phyloP scores from a whole-genome alignment of 192 early-diverging fungal species.

The Thamnidium elegans region DNA sequence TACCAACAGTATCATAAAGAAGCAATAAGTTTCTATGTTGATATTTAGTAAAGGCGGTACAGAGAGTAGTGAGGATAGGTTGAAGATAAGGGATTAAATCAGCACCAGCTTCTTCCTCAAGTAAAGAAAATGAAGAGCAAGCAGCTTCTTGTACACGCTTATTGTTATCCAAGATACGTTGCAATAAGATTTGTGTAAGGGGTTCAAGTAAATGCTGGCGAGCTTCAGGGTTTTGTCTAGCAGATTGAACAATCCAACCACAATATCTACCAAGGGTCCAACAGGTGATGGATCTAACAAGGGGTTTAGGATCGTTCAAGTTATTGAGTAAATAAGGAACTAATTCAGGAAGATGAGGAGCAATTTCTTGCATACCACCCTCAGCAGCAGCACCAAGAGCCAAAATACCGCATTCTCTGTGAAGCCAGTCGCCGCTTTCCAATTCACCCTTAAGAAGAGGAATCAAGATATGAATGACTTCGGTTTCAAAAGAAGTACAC shows the following conservation, averaged over 20 bases:
- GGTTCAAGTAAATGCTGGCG: conserved; percentile 77
- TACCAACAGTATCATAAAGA: conserved; percentile 96
- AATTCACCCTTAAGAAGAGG: conserved; percentile 84
- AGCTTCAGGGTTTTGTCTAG: conserved; percentile 29
- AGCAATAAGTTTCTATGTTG: conserved; percentile 95
- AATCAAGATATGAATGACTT: conserved; percentile 79
- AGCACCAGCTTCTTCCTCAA: conserved; percentile 89
- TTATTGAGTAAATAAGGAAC: conserved; percentile 82
- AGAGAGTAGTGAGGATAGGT: conserved; percentile 81
- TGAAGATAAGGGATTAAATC: conserved; percentile 85
- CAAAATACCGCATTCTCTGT: conserved; percentile 92
- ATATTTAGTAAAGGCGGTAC: conserved; percentile 84
- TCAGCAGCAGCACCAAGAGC: conserved; percentile 98
- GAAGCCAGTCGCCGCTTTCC: conserved; percentile 82
- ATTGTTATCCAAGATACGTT: conserved; percentile 89
- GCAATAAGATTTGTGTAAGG: conserved; percentile 69
- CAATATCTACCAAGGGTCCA: conserved; percentile 95
- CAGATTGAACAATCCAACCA: conserved; percentile 23
- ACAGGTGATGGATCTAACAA: conserved; percentile 96
- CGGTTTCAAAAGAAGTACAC: conserved; percentile 83
- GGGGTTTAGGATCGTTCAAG: conserved; percentile 81
- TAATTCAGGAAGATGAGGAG: conserved; percentile 82
- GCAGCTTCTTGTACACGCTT: conserved; percentile 98
- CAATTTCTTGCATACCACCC: conserved; percentile 88
- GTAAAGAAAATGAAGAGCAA: conserved; percentile 92